Evolutionary conservation across 2,329 filamentous ascomycete species (phyloP).

Genomic region (Alternaria incomplexa): DNA sequence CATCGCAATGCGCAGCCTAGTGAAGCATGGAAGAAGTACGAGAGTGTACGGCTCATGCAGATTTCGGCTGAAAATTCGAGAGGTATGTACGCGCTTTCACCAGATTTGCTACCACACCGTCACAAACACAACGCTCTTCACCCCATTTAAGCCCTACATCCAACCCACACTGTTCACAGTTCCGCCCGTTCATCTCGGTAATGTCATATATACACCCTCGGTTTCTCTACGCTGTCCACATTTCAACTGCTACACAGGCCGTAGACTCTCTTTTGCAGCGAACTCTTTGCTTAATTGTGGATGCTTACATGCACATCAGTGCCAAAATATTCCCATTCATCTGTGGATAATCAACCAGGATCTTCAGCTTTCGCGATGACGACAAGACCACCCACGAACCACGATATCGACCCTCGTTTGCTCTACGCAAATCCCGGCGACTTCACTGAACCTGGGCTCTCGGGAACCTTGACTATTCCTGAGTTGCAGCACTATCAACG

Average conservation of each 20-base stretch:
- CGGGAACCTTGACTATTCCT: neutral
- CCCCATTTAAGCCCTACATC: neutral
- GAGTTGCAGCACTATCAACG: constrained; percentile 15
- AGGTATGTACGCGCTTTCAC: neutral
- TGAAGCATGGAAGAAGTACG: constrained; percentile 8
- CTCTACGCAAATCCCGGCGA: constrained; percentile 15
- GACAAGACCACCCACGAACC: neutral
- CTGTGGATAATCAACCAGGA: neutral
- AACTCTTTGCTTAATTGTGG: neutral
- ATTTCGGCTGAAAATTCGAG: neutral
- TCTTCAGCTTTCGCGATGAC: too few species aligned
- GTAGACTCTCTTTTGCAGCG: neutral
- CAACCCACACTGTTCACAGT: neutral
- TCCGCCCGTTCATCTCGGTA: neutral
- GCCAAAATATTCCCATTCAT: neutral
- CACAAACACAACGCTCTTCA: neutral
- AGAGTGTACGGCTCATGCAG: neutral
- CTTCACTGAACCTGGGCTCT: neutral
- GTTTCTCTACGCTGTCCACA: neutral
- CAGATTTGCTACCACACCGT: neutral
- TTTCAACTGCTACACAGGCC: neutral
- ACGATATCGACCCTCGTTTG: constrained; percentile 16
- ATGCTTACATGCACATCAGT: neutral
- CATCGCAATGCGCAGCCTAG: constrained; percentile 9
- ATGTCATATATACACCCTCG: neutral